phyloP scores from a whole-genome alignment of 2,329 filamentous ascomycete genomes.

The Falciphora oryzae region DNA sequence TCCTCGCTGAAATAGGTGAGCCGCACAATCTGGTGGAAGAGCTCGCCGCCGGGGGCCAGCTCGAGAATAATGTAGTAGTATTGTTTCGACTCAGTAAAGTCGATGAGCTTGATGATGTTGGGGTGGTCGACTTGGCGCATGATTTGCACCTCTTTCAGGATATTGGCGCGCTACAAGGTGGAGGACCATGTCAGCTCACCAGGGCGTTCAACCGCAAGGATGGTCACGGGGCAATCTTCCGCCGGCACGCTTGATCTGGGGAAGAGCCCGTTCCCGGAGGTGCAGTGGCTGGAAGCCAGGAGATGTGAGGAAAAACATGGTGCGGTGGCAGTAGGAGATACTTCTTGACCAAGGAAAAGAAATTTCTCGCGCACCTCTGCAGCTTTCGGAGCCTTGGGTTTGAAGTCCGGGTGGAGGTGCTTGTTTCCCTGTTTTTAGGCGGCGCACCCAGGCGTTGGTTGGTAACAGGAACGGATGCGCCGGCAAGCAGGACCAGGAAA shows the following conservation, averaged over 20 bases:
- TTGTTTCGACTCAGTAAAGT: slow-evolving; percentile 88
- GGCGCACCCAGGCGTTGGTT: slow-evolving; percentile 34
- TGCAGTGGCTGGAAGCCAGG: slow-evolving; percentile 12
- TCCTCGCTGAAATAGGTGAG: slow-evolving; percentile 98
- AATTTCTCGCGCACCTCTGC: slow-evolving; percentile 84
- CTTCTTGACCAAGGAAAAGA: slow-evolving; percentile 24
- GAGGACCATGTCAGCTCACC: slow-evolving; percentile 18
- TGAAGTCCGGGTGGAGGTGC: slow-evolving; percentile 94
- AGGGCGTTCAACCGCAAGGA: background rate
- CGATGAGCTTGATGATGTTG: slow-evolving; percentile 89
- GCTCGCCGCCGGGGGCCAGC: slow-evolving; percentile 87
- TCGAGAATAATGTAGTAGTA: slow-evolving; percentile 98
- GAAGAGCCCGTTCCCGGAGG: slow-evolving; percentile 9
- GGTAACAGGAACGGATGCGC: slow-evolving; percentile 35
- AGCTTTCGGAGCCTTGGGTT: slow-evolving; percentile 80
- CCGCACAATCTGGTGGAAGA: slow-evolving; percentile 97
- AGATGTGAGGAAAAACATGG: slow-evolving; percentile 20
- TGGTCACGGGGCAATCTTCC: slow-evolving; percentile 2
- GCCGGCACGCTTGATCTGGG: slow-evolving; percentile 16
- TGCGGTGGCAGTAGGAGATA: slow-evolving; percentile 11
- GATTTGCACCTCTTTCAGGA: slow-evolving; percentile 96
- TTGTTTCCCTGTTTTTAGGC: slow-evolving; percentile 67
- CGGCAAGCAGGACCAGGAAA: slow-evolving; percentile 16
- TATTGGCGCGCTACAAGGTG: slow-evolving; percentile 74
- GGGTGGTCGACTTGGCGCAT: slow-evolving; percentile 97